Evolutionary conservation across 140 eudicot genomes (phyloP).

Genomic region (Ambrosia hybrid): DNA sequence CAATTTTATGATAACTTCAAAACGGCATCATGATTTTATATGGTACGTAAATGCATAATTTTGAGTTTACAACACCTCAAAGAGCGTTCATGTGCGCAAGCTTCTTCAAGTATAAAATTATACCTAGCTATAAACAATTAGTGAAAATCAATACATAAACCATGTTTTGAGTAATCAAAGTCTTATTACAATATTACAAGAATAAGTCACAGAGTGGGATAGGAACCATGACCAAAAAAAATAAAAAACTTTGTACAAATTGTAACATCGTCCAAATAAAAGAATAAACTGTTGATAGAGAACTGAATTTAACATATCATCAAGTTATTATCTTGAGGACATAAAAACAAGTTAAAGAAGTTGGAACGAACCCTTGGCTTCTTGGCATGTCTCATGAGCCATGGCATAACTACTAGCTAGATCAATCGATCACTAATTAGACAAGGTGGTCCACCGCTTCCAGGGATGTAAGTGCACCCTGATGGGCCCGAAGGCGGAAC

Average conservation of each 20-base stretch:
- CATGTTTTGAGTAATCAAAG: not conserved
- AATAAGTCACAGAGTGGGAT: not conserved
- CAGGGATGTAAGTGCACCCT: constrained; percentile 71
- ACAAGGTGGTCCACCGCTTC: constrained; percentile 42
- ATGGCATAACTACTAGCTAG: not conserved
- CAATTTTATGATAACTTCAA: no score
- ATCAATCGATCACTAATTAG: not conserved
- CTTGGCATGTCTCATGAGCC: not conserved
- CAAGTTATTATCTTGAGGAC: constrained; percentile 3
- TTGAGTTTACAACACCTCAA: not conserved
- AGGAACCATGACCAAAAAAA: not conserved
- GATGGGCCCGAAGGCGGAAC: constrained; percentile 79
- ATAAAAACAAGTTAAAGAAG: not conserved
- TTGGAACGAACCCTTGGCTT: not conserved
- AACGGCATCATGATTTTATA: no score
- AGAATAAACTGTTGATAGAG: constrained; percentile 14
- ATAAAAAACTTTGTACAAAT: constrained; percentile 17
- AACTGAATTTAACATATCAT: constrained; percentile 21
- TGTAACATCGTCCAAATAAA: constrained; percentile 1
- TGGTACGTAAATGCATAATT: no score
- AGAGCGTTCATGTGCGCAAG: not conserved
- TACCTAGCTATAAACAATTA: not conserved
- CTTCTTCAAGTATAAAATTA: not conserved
- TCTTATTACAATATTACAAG: not conserved
- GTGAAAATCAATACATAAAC: no score